A percentile compares a stretch with the other conserved stretches of the same genome.
Evolutionary conservation across 2,329 filamentous ascomycete genomes (phyloP).

Genomic region (Stachybotrys echinatus): DNA sequence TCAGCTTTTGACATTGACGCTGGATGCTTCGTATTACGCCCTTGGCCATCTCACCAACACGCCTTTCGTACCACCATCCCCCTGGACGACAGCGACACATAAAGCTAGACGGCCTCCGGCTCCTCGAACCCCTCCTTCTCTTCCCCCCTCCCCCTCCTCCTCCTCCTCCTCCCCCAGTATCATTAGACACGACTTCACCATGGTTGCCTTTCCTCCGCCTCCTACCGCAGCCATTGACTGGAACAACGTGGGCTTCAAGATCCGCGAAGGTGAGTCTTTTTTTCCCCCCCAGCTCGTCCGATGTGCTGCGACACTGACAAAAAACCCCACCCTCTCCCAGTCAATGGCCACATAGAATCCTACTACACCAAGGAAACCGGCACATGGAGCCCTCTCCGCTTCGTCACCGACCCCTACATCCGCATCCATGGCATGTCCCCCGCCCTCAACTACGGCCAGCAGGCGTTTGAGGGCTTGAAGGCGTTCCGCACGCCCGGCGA

Average conservation of each 20-base stretch:
- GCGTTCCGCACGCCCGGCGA: constrained; percentile 77
- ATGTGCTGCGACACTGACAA: background rate
- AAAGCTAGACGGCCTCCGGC: no score
- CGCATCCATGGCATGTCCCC: constrained; percentile 93
- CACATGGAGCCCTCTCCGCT: constrained; percentile 72
- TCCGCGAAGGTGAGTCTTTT: constrained; percentile 67
- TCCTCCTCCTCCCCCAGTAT: background rate
- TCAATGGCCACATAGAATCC: constrained; percentile 91
- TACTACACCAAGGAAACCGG: constrained; percentile 71
- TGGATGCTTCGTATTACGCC: no score
- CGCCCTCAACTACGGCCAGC: constrained; percentile 93
- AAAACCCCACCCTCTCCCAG: constrained; percentile 42
- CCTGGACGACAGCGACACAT: no score
- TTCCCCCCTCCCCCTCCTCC: background rate
- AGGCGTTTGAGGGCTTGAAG: constrained; percentile 98
- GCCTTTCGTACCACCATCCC: no score
- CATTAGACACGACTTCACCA: constrained; percentile 16
- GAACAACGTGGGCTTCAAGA: constrained; percentile 86
- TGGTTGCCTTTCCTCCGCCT: constrained; percentile 66
- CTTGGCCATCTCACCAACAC: no score
- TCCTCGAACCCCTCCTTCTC: no score
- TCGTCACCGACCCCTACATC: constrained; percentile 79
- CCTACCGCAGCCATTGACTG: constrained; percentile 84
- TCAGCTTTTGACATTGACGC: no score
- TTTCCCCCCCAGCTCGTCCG: background rate